Evolutionary conservation across 495 filamentous ascomycete species (phyloP), one percentile per base, ranked within the genome.

Genomic region (Xylaria sp.): DNA sequence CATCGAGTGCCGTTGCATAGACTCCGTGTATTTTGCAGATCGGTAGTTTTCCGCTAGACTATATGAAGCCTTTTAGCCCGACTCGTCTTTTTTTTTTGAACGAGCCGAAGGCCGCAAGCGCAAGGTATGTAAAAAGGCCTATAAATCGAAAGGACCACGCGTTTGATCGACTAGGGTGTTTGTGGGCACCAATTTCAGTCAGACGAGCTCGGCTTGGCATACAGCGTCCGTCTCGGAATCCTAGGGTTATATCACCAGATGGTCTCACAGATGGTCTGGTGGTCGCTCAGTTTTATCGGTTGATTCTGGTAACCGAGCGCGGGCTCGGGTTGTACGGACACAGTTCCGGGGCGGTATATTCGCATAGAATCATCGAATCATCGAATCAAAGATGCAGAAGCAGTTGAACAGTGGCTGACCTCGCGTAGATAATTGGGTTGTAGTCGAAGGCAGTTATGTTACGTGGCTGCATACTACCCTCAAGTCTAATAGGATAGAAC

Each of bases 111-210:
- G 43, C 33, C 19, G n/a, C n/a, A n/a, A n/a, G n/a, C n/a, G n/a
- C n/a, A 61, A 26, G 43, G 33, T 33, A 26, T 26, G 33, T 33
- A 17, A 21, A 37, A 59, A 40, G 8, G 37, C 17, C 57, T 24
- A n/a, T 52, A 37, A 11, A 50, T 35, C 64, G 21, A 43, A 67
- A 53, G 64, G 35, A 67, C 64, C 26, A 43, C 48, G 64, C 64
- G 35, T 55, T 35, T 67, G 55, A 67, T n/a, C 64, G 64, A 67
- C 48, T 31, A 31, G 64, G 64, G 31, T 67, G 33, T 19, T 19
- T 48, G 46, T 19, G 64, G 48, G 17, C 48, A 41, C 48, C 35
- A 53, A 55, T 21, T 31, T 55, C 26, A 5, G 64, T 31, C 46
- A 37, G 62, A 52, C 29, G 21, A 35, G 46, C 48, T 33, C 21